A percentile compares a stretch with the other conserved stretches of the same genome.
Conservation (phyloP, 2,329 filamentous ascomycete species). For the Blastomyces emzantsi region DNA sequence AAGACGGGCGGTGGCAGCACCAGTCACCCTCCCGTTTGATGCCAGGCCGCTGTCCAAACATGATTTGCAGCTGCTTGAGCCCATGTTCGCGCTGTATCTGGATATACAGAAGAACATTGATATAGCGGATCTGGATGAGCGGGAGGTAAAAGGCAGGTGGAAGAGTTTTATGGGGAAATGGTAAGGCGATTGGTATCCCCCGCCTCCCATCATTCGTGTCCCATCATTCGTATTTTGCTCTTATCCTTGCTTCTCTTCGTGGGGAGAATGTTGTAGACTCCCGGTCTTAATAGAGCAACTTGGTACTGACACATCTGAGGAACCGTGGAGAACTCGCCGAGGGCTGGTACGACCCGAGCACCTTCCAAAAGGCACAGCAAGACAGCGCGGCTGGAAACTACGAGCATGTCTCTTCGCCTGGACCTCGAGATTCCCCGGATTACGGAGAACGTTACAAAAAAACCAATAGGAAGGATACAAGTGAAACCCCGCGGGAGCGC, state of each 20-base stretch:
- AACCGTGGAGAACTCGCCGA: constrained; percentile 79
- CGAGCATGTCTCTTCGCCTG: constrained; percentile 11
- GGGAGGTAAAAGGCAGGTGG: constrained; percentile 76
- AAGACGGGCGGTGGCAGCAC: constrained; percentile 15
- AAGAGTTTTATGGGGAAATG: constrained; percentile 88
- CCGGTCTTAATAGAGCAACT: background rate
- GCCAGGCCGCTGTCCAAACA: constrained; percentile 58
- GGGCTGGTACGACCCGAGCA: constrained; percentile 85
- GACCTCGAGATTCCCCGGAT: constrained; percentile 18
- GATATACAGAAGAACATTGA: constrained; percentile 75
- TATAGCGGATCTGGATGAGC: constrained; percentile 59
- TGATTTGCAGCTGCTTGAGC: constrained; percentile 57
- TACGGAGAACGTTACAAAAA: constrained; percentile 14
- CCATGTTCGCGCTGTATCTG: constrained; percentile 74
- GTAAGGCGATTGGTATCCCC: constrained; percentile 39
- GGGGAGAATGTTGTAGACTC: background rate
- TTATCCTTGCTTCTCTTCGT: background rate
- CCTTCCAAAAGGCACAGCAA: constrained; percentile 48
- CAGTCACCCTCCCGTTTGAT: constrained; percentile 52
- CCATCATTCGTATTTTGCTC: constrained; percentile 4
- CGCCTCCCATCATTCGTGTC: constrained; percentile 3
- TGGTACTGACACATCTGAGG: constrained; percentile 47
- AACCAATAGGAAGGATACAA: background rate
- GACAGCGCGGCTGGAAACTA: constrained; percentile 16
- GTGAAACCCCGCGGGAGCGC: background rate